Base-by-base conservation (phyloP, 2,329 filamentous ascomycete genomes). In the Fusarium torreyae region DNA sequence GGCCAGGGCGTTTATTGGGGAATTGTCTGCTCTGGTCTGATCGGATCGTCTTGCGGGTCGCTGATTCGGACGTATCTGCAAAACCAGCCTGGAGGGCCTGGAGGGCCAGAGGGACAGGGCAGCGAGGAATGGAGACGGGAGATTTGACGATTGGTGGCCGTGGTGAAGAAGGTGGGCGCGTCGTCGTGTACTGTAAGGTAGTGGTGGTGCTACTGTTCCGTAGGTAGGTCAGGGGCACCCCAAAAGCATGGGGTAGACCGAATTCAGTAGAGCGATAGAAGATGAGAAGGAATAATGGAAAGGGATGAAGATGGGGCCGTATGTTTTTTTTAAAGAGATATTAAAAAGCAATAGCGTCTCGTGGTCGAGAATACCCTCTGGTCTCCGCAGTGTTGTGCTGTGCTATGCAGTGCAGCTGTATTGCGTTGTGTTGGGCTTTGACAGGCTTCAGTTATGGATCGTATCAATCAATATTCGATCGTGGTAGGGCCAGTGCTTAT, bases 101-200 rank as follows among this genome's bases (percentile, higher is more conserved):
- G 42, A 53, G 49, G 33, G 46, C 38, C 38, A 49, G 51, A 58
- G 24, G 43, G 50, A 48, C 31, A 39, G 56, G 39, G 48, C 54
- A 58, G 40, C 42, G 33, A 54, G 43, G 38, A 55, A 63, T 56
- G 53, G 54, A 50, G 39, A 61, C 48, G 46, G 59, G 60, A 54
- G 52, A 66, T 46, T 69, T 60, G 68, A 58, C 60, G 59, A 71
- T 66, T 71, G 68, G 69, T 68, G 70, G 68, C 50, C 63, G 54
- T 60, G 44, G 50, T 63, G 58, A 58, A 40, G 18, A 38, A 64
- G 53, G 51, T 52, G 58, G 50, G 33, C 58, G 67, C 57, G 54
- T 60, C 44, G 45, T 54, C 28, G 48, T 49, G 59, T 53, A 55
- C 18, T 20, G 18, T 20, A 20, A 20, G 18, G 51, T 57, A 55